Conservation (phyloP, 192 early-diverging fungal species). For the Backusella sp. region DNA sequence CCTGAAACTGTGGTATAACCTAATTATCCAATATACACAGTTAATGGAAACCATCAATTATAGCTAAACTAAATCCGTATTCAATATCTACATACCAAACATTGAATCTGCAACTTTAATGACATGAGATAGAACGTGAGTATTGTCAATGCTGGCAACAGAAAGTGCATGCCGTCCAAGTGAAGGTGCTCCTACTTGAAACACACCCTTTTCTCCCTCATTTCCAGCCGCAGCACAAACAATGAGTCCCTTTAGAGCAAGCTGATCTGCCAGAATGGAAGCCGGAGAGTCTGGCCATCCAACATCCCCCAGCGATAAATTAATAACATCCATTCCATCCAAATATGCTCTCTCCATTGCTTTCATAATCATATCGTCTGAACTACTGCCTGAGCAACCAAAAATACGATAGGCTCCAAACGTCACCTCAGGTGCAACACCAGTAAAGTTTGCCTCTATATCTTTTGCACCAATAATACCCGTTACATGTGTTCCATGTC, state of each 20-base stretch:
- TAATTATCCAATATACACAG: background rate
- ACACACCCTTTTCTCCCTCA: slow-evolving; percentile 61
- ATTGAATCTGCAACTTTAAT: slow-evolving; percentile 4
- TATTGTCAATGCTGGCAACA: slow-evolving; percentile 60
- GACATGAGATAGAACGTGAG: slow-evolving; percentile 23
- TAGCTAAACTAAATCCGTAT: slow-evolving; percentile 7
- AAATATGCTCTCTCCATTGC: slow-evolving; percentile 49
- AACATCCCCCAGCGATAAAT: slow-evolving; percentile 60
- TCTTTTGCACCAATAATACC: slow-evolving; percentile 76
- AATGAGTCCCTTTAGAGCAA: slow-evolving; percentile 50
- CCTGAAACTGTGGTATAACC: slow-evolving; percentile 24
- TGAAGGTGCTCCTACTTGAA: slow-evolving; percentile 49
- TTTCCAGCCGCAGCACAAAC: slow-evolving; percentile 77
- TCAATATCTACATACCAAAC: slow-evolving; percentile 29
- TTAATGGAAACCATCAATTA: background rate
- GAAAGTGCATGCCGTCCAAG: slow-evolving; percentile 51
- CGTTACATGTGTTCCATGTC: slow-evolving; percentile 52
- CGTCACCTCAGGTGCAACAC: slow-evolving; percentile 78
- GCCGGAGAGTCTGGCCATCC: slow-evolving; percentile 55
- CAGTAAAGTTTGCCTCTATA: slow-evolving; percentile 47
- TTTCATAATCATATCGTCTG: slow-evolving; percentile 55
- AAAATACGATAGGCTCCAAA: slow-evolving; percentile 68
- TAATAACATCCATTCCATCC: slow-evolving; percentile 60
- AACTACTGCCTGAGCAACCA: slow-evolving; percentile 46
- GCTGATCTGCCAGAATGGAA: slow-evolving; percentile 41